Percentiles rank a stretch among this genome's conserved stretches.
Conservation (phyloP, 257 asterid genomes). For the Gentiana macrophylla region DNA sequence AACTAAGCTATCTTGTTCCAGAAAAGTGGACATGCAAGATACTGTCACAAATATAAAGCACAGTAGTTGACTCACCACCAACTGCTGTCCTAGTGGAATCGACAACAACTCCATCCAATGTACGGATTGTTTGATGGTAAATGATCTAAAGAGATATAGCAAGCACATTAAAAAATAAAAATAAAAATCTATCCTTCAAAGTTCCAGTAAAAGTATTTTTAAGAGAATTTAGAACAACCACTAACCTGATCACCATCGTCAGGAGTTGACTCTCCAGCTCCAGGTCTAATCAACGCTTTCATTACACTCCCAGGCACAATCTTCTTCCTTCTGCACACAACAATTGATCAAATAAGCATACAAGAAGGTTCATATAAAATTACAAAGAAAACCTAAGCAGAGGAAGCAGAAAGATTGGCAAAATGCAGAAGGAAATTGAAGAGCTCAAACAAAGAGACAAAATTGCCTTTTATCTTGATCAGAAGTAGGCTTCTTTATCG, state of each 20-base stretch:
- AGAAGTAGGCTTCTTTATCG: slow-evolving; percentile 52
- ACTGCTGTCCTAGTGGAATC: slow-evolving; percentile 69
- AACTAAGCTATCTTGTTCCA: too few relatives aligned
- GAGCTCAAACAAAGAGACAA: neutral
- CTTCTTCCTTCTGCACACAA: slow-evolving; percentile 54
- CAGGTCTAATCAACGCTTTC: slow-evolving; percentile 92
- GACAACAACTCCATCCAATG: slow-evolving; percentile 75
- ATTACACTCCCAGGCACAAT: slow-evolving; percentile 86
- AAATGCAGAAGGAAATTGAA: neutral
- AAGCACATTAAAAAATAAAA: neutral
- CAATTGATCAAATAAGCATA: slow-evolving; percentile 7
- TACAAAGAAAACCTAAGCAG: too few relatives aligned
- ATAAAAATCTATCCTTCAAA: neutral
- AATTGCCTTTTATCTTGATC: slow-evolving; percentile 71
- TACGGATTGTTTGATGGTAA: slow-evolving; percentile 82
- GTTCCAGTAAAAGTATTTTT: neutral
- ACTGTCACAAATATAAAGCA: neutral
- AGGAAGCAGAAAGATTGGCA: neutral
- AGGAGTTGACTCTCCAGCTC: slow-evolving; percentile 67
- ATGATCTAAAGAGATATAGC: slow-evolving; percentile 45
- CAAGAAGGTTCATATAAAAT: neutral
- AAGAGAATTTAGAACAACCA: neutral
- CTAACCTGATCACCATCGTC: slow-evolving; percentile 83
- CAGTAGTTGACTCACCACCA: slow-evolving; percentile 44
- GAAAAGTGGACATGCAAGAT: too few relatives aligned